Percentiles rank a stretch among this genome's conserved stretches.
Evolutionary conservation across 345 rosid genomes (phyloP).

Genomic region (Gossypium bickii): DNA sequence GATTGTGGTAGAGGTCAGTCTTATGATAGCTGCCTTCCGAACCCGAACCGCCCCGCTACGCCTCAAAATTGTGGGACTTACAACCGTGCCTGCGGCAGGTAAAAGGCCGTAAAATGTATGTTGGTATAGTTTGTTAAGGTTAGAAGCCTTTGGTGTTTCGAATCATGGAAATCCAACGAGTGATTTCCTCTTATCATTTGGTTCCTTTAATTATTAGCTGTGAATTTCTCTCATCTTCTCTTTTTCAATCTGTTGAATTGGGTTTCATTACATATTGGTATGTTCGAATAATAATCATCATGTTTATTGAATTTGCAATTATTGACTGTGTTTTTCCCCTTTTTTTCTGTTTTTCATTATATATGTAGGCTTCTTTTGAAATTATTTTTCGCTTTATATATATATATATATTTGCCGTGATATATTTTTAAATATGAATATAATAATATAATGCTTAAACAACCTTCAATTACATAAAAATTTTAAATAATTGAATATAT

Average conservation of each 20-base stretch:
- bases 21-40: conserved; percentile 8
- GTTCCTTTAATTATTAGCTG: background rate
- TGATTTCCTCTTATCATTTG: too few relatives aligned
- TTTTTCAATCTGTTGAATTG: background rate
- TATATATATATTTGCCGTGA: too few relatives aligned
- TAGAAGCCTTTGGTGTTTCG: background rate
- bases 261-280: background rate
- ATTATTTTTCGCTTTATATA: too few relatives aligned
- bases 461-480: too few relatives aligned
- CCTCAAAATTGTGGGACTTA: conserved; percentile 1
- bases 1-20: background rate
- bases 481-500: too few relatives aligned
- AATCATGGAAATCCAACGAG: too few relatives aligned
- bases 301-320: background rate
- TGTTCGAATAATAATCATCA: background rate
- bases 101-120: background rate
- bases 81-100: conserved; percentile 5
- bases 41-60: background rate
- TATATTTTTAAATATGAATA: too few relatives aligned
- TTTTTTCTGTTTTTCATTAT: too few relatives aligned
- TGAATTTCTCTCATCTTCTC: background rate
- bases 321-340: background rate
- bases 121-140: background rate
- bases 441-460: too few relatives aligned
- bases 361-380: too few relatives aligned